Base-by-base conservation (phyloP, 23 red algal genomes). In the Cyanidiococcus yangmingshanensis region DNA sequence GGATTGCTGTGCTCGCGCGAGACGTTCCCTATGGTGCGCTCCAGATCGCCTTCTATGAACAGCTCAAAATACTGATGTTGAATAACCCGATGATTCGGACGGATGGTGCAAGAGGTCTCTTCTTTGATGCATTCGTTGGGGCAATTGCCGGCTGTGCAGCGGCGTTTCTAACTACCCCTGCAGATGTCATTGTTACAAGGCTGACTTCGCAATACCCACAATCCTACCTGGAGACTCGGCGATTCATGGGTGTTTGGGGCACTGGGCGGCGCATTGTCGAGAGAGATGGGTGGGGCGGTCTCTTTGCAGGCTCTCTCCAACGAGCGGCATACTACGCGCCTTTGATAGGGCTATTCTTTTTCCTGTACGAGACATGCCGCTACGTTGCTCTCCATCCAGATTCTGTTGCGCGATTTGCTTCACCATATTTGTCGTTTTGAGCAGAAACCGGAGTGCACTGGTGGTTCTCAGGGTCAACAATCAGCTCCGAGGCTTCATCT, bases 141-240 rank as follows among this genome's bases (percentile, higher is more conserved):
- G 89, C 89, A 25, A 15, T 79, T 17, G 89, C 89, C 1, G 89
- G 89, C 7, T 50, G 71, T 1, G 29, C 85, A 29, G 89, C 89
- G 30, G 89, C 89, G 0, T 79, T 91, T 74, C 58, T 91, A 18
- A 91, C 89, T 39, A 91, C 89, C n/a, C 89, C 89, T 0, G 79
- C 83, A 32, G 89, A 91, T 77, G 89, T 91, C 38, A 76, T 91
- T 7, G 89, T 91, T 12, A 91, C 89, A 26, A 75, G 77, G 41
- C 83, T 90, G 30, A 51, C 79, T 24, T 51, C 37, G 0, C 80
- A 84, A 39, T 36, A 38, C 21, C 87, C 87, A 0, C 87, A 84
- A 40, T 84, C 79, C 15, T 79, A 90, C 74, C n/a, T 90, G 54
- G 80, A 84, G 17, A 84, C 80, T 0, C 59, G 67, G 12, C 36